Base-by-base conservation (phyloP, 2,329 filamentous ascomycete species). In the Penicillium sp. region DNA sequence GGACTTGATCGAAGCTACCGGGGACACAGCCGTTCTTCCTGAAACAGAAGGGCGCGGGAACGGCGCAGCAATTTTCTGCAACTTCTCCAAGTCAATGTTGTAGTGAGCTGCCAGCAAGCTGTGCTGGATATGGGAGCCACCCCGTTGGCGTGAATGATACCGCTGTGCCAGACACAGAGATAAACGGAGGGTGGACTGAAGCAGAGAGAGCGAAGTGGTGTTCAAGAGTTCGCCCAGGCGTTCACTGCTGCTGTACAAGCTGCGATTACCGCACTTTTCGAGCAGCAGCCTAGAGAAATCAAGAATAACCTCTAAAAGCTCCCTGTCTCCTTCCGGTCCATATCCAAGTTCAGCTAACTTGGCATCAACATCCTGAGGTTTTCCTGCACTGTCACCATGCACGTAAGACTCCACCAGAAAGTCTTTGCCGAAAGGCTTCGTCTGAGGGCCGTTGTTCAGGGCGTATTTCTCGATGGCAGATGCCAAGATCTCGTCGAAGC, bases 221-320 rank as follows among this genome's bases (percentile, higher is more conserved):
- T 96, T 88, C 52, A 98, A 79, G 34, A 98, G 78, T 64, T 90
- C 84, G 65, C 91, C 93, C 53, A 98, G 75, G 61, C 94, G 87
- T 57, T 84, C 78, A 67, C 91, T 97, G 74, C 93, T 98, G 53
- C 85, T 88, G 68, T 97, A 98, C 61, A 98, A 83, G 72, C 90
- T 96, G 59, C 94, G 80, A 65, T 98, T 98, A 52, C 91, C 93
- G 69, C 93, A 98, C 65, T 95, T 93, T 66, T 97, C 88, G 45
- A 97, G 74, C 28, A 98, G 77, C 68, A 95, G 80, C 53, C 85
- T 82, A 21, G 90, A 95, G 69, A 98, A 98, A 59, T 81, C 77
- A 53, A 98, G 75, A 47, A 97, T 78, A 28, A 81, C 77, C 66
- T 95, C 84, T 48, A 97, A 74, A 54, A 98, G 77, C 63, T 86